Conservation (phyloP, 495 filamentous ascomycete genomes). For the Astrothelium macrocarpum region DNA sequence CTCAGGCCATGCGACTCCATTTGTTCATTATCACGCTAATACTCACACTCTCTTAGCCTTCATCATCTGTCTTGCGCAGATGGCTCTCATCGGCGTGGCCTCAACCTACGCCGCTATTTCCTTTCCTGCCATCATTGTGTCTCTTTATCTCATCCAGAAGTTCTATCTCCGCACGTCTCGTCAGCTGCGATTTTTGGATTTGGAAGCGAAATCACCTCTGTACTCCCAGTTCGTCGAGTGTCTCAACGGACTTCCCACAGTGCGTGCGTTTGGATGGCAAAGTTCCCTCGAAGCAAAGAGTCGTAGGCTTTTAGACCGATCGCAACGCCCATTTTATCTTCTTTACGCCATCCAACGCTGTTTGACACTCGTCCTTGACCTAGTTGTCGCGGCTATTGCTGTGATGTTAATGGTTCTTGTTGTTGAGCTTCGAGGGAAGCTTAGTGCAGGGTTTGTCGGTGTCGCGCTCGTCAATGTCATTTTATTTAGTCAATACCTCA, state of each 20-base stretch:
- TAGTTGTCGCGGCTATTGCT: constrained; percentile 22
- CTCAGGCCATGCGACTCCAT: neutral
- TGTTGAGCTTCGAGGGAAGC: constrained; percentile 21
- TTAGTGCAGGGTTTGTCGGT: constrained; percentile 44
- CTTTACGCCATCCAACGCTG: constrained; percentile 43
- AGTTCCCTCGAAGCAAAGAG: constrained; percentile 30
- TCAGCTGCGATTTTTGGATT: constrained; percentile 27
- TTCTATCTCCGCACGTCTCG: constrained; percentile 30
- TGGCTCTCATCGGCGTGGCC: constrained; percentile 41
- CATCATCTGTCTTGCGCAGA: constrained; percentile 41
- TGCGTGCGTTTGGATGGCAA: constrained; percentile 51
- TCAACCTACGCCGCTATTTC: constrained; percentile 43
- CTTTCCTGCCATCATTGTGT: constrained; percentile 38
- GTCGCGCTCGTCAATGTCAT: constrained; percentile 51
- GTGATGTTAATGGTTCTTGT: constrained; percentile 19
- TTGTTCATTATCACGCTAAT: constrained; percentile 5
- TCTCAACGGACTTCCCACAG: constrained; percentile 35
- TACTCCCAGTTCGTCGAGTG: constrained; percentile 37
- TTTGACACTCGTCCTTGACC: constrained; percentile 25
- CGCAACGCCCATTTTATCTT: constrained; percentile 51
- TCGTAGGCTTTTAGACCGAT: constrained; percentile 43
- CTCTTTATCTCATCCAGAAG: constrained; percentile 21
- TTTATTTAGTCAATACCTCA: constrained; percentile 44
- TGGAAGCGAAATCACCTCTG: constrained; percentile 26
- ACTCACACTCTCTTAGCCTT: constrained; percentile 20